A percentile compares a stretch with the other conserved stretches of the same genome.
Conservation (phyloP, 768 basidiomycete species). For the Suillus americanus region DNA sequence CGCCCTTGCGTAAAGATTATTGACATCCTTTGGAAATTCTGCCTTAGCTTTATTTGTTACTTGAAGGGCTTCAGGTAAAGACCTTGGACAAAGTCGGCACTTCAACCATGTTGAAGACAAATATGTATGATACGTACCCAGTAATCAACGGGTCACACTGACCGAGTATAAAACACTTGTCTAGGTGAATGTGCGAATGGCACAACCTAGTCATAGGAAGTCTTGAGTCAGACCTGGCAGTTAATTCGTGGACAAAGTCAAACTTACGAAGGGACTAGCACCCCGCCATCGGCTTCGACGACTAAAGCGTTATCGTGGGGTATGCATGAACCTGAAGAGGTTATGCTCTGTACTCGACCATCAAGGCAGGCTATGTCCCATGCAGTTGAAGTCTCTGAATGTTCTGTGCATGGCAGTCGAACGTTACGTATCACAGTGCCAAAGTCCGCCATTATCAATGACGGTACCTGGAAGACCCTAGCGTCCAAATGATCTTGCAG, state of each 20-base stretch:
- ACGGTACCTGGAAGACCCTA: neutral
- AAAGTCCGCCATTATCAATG: neutral
- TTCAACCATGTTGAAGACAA: neutral
- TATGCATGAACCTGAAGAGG: conserved; percentile 12
- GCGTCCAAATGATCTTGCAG: too few relatives aligned
- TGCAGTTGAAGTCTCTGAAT: conserved; percentile 25
- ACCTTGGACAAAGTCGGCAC: conserved; percentile 31
- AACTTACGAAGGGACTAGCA: conserved; percentile 34
- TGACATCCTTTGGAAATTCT: conserved; percentile 39
- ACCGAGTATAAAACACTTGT: conserved; percentile 67
- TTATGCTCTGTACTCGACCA: conserved; percentile 28
- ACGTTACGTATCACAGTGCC: conserved; percentile 25
- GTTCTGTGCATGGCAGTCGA: conserved; percentile 30
- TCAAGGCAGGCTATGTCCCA: conserved; percentile 33
- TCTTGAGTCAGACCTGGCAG: conserved; percentile 18
- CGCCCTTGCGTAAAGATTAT: conserved; percentile 53
- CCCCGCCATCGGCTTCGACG: conserved; percentile 26
- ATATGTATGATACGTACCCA: conserved; percentile 41
- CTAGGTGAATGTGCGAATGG: conserved; percentile 66
- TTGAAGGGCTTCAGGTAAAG: conserved; percentile 55
- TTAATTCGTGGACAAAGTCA: neutral
- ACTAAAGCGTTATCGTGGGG: neutral
- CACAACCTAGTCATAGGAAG: conserved; percentile 38
- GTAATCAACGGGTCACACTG: conserved; percentile 49
- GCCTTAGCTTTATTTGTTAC: conserved; percentile 54